phyloP scores from a whole-genome alignment of 768 basidiomycete species.

The Boletus sensibilis region DNA sequence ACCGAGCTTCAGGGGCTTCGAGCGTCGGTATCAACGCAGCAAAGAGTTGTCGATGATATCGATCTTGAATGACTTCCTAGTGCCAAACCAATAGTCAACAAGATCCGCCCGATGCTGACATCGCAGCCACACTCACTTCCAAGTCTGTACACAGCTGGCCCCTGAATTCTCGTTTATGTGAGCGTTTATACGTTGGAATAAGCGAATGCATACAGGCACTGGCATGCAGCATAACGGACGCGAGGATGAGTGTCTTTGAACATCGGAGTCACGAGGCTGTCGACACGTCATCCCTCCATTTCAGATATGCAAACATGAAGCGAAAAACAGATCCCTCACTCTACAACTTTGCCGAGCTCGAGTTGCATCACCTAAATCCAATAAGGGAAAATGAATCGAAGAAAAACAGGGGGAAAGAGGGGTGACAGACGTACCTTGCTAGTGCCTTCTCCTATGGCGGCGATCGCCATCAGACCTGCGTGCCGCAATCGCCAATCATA shows the following conservation, averaged over 20 bases:
- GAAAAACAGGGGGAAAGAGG: neutral
- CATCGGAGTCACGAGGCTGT: constrained; percentile 71
- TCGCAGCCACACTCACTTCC: constrained; percentile 49
- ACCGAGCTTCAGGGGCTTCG: constrained; percentile 75
- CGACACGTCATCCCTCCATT: neutral
- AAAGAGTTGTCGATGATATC: constrained; percentile 68
- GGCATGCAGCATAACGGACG: constrained; percentile 75
- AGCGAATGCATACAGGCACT: constrained; percentile 62
- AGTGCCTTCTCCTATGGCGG: constrained; percentile 82
- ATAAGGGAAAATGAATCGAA: neutral
- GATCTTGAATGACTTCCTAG: constrained; percentile 73
- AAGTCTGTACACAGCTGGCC: constrained; percentile 90
- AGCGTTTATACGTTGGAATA: neutral
- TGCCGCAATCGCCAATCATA: constrained; percentile 86
- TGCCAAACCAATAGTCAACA: neutral
- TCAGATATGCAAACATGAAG: neutral
- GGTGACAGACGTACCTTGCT: constrained; percentile 46
- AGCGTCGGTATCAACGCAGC: constrained; percentile 68
- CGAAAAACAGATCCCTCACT: constrained; percentile 45
- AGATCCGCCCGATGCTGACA: neutral
- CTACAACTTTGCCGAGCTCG: constrained; percentile 78
- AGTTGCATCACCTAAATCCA: constrained; percentile 65
- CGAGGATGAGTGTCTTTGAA: constrained; percentile 78
- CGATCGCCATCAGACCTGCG: constrained; percentile 85
- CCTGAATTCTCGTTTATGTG: constrained; percentile 35